phyloP scores from a whole-genome alignment of 225 moss, liverwort and hornwort genomes.

The Antitrichia curtipendula region DNA sequence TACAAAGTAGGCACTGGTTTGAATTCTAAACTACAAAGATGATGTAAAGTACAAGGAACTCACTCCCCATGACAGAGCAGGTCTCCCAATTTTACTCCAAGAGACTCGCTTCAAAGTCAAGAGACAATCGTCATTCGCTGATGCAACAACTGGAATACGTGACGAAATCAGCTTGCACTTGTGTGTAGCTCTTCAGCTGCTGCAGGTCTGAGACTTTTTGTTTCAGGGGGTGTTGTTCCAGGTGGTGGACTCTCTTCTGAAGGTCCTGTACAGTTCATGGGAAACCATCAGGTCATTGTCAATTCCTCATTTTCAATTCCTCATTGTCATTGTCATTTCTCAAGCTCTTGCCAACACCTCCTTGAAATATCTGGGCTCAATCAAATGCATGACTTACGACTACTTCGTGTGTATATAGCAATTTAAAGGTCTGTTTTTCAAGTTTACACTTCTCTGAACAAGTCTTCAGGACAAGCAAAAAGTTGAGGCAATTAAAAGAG shows the following conservation, averaged over 20 bases:
- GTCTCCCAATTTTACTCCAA: constrained; percentile 9
- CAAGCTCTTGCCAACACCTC: background rate
- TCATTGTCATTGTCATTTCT: background rate
- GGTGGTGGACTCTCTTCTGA: constrained; percentile 11
- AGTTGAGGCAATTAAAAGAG: background rate
- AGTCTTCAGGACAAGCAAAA: background rate
- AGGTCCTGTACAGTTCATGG: background rate
- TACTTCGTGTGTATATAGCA: background rate
- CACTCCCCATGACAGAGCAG: constrained; percentile 13
- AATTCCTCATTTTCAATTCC: background rate
- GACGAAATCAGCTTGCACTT: background rate
- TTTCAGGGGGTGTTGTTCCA: background rate
- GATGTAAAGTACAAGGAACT: constrained; percentile 22
- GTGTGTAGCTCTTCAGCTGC: background rate
- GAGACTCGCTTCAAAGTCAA: constrained; percentile 13
- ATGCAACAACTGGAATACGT: background rate
- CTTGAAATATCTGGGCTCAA: background rate
- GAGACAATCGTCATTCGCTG: background rate
- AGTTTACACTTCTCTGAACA: background rate
- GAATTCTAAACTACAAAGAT: background rate
- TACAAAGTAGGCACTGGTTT: background rate
- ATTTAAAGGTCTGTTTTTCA: background rate
- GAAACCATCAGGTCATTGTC: background rate
- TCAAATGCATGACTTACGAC: background rate
- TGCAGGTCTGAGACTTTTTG: constrained; percentile 15